Evolutionary conservation across 805 yeast genomes (phyloP).

Genomic region (Myxozyma sirexii): DNA sequence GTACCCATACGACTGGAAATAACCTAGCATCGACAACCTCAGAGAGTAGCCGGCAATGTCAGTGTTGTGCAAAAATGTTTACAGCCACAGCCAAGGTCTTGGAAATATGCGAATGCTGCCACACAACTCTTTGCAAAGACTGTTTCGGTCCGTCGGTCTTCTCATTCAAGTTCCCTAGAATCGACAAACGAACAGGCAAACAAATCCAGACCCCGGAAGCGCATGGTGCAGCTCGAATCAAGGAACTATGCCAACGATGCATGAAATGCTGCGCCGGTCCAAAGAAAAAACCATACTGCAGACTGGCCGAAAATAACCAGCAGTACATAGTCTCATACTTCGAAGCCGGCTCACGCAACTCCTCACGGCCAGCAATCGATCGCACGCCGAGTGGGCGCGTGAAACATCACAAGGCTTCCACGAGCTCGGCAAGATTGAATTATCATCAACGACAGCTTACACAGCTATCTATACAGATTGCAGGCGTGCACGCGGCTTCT

Average conservation of each 20-base stretch:
- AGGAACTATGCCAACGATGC: slow-evolving; percentile 23
- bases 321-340: not conserved
- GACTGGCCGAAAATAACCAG: slow-evolving; percentile 9
- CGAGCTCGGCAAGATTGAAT: slow-evolving; percentile 1
- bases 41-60: not conserved
- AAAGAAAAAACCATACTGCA: slow-evolving; percentile 17
- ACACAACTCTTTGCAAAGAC: slow-evolving; percentile 4
- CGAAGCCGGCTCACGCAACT: not conserved
- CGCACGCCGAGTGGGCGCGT: not conserved
- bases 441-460: slow-evolving; percentile 14
- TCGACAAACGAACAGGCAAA: slow-evolving; percentile 8
- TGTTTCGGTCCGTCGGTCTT: slow-evolving; percentile 22
- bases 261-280: slow-evolving; percentile 27
- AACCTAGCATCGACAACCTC: not conserved
- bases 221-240: slow-evolving; percentile 1
- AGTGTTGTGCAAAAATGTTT: not conserved
- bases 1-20: not conserved
- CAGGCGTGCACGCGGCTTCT: slow-evolving; percentile 3
- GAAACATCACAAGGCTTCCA: not conserved
- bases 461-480: slow-evolving; percentile 13
- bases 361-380: not conserved
- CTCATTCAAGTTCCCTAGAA: slow-evolving; percentile 21
- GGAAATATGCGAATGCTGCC: slow-evolving; percentile 15
- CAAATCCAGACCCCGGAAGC: slow-evolving; percentile 1
- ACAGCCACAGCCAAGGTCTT: not conserved